These are phyloP conservation scores for Auricularia sp. DNA, from an alignment of 768 basidiomycete genomes.

Conservation along the genomic window DNA sequence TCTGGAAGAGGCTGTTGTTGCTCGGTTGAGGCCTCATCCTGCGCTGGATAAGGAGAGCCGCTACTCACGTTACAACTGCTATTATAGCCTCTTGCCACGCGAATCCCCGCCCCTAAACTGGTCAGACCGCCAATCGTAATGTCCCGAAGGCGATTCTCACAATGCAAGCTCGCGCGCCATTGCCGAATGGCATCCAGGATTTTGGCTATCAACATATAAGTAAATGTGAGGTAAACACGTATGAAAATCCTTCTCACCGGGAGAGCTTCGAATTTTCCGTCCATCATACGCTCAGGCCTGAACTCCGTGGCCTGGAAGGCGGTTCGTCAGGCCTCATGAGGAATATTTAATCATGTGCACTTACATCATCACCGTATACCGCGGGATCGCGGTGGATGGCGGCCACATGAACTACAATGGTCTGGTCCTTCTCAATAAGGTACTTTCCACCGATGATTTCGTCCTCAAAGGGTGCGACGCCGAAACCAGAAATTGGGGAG, in stretches of 20 bases:
- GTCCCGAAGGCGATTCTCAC: constrained; percentile 3
- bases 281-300: constrained; percentile 39
- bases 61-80: constrained; percentile 22
- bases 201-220: constrained; percentile 22
- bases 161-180: constrained; percentile 18
- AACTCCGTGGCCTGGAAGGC: constrained; percentile 25
- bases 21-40: too few relatives aligned
- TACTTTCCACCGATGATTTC: constrained; percentile 34
- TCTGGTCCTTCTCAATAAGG: constrained; percentile 21
- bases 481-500: constrained; percentile 28
- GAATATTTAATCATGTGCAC: constrained; percentile 9
- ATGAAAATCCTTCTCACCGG: constrained; percentile 19
- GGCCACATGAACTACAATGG: constrained; percentile 20
- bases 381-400: constrained; percentile 29
- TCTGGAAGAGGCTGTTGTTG: constrained; percentile 24
- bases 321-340: not conserved
- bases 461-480: constrained; percentile 26
- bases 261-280: constrained; percentile 38
- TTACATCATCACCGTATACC: constrained; percentile 42
- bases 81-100: constrained; percentile 39
- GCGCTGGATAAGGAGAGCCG: too few relatives aligned
- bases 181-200: constrained; percentile 31
- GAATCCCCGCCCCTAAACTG: constrained; percentile 30
- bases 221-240: too few relatives aligned
- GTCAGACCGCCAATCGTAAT: constrained; percentile 14